Evolutionary conservation across 208 protist species (phyloP), one percentile per base, ranked within the genome.

Genomic region (Trypanosoma theileri): DNA sequence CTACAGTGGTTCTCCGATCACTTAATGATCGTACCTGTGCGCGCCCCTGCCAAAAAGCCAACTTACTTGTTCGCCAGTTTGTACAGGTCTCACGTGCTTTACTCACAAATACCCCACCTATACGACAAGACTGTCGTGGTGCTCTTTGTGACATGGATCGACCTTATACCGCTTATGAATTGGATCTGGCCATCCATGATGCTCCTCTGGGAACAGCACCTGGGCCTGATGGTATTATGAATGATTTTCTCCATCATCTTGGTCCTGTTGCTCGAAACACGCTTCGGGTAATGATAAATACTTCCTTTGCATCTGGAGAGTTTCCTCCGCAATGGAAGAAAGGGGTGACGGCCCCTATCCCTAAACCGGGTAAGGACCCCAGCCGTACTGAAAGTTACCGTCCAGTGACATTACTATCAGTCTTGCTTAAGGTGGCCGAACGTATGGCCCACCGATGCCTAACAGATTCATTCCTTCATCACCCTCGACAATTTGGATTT

Each of bases 341-440:
- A n/a, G 21, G 16, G 50, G 50, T 10, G 17, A 24, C 50, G 19
- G 21, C 17, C 17, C 50, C 21, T 55, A 55, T 55, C 16, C 50
- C 50, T 10, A 55, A 55, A 24, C 50, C 19, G 4, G 50, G 50
- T 10, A 55, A 55, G 16, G 50, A 55, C 17, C 50, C 50, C 9
- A 10, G 50, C 50, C 50, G 50, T n/a, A 6, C 7, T 10, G 50
- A 55, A 14, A 55, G 50, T 24, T 55, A 55, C 21, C 21, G 50
- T 55, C 50, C 21, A 28, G 50, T 55, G 7, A 24, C 19, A 7
- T 55, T 55, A 24, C 50, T n/a, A 6, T 55, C 50, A 19, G 50
- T 55, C 50, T 24, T 55, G 21, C 50, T 55, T 28, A 55, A 55
- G 21, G 50, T 55, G 50, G 17, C 50, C 16, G 50, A 55, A 55